phyloP scores from a whole-genome alignment of 331 rosid genomes.

The Pyracantha coccinea region DNA sequence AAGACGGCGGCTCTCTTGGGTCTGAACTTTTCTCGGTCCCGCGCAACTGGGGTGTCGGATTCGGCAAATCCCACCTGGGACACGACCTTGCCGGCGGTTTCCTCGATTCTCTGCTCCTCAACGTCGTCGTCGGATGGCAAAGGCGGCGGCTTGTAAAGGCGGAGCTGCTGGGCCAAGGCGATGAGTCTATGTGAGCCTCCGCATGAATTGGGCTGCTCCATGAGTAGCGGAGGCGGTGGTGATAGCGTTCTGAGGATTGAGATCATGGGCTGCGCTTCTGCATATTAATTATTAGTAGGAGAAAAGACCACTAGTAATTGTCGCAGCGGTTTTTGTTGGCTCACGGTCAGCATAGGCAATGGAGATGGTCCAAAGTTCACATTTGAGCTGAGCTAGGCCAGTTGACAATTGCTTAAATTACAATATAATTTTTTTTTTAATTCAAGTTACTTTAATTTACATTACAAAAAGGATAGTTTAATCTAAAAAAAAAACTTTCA shows the following conservation, averaged over 20 bases:
- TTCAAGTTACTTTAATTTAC: no score
- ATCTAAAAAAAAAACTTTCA: no score
- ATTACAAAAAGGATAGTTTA: no score
- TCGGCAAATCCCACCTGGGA: slow-evolving; percentile 80
- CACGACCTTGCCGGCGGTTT: slow-evolving; percentile 48
- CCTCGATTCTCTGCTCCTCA: slow-evolving; percentile 51
- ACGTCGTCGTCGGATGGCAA: slow-evolving; percentile 36
- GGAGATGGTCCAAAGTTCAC: background rate
- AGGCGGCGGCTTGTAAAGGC: slow-evolving; percentile 66
- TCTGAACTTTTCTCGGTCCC: slow-evolving; percentile 35
- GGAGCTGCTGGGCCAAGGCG: slow-evolving; percentile 71
- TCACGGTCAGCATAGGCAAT: background rate
- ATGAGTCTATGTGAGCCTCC: slow-evolving; percentile 39
- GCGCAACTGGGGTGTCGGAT: slow-evolving; percentile 51
- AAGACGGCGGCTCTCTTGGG: slow-evolving; percentile 84
- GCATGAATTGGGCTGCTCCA: slow-evolving; percentile 37
- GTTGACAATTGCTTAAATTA: no score
- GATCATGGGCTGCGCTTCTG: slow-evolving; percentile 29
- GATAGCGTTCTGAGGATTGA: slow-evolving; percentile 45
- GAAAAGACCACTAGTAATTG: background rate
- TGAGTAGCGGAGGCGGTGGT: slow-evolving; percentile 22
- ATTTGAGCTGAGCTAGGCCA: no score
- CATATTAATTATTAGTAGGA: background rate
- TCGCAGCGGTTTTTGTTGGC: no score
- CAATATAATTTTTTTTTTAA: no score